Evolutionary conservation across 73 alveolate genomes (phyloP).

Genomic region (Diophrys appendiculata): DNA sequence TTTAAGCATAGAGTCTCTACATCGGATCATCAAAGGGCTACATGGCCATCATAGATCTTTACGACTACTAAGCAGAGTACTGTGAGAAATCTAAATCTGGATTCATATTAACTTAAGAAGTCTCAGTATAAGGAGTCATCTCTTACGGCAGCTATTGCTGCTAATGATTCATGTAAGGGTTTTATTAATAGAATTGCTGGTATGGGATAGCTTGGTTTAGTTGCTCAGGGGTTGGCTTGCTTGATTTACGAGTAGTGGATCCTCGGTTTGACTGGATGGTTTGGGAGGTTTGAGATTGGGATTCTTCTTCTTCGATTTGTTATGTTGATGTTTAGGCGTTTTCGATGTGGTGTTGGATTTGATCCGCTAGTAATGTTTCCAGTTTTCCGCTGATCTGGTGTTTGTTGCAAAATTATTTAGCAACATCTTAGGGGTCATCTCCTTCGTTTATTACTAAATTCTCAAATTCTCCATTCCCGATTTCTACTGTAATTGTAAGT

Average conservation of each 20-base stretch:
- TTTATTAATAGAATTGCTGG: too few relatives aligned
- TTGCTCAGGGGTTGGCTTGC: too few relatives aligned
- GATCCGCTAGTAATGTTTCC: conserved; percentile 37
- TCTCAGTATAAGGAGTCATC: not conserved
- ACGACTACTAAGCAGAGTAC: not conserved
- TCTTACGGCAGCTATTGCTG: not conserved
- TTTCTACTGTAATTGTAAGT: conserved; percentile 73
- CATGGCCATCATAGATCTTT: not conserved
- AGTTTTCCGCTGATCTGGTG: conserved; percentile 39
- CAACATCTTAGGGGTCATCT: conserved; percentile 61
- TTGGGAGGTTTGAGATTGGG: too few relatives aligned
- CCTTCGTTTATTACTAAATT: conserved; percentile 46
- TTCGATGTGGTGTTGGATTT: conserved; percentile 35
- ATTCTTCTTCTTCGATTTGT: not conserved
- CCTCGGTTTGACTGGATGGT: too few relatives aligned
- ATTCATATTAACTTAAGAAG: not conserved
- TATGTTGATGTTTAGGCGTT: not conserved
- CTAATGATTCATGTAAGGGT: not conserved
- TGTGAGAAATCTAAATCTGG: not conserved
- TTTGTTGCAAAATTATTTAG: conserved; percentile 49
- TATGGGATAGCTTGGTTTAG: not conserved
- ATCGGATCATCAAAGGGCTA: not conserved
- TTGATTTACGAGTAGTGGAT: too few relatives aligned
- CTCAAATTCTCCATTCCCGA: conserved; percentile 65
- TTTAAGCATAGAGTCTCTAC: not conserved